Conservation (phyloP, 129 eudicot species). For the Pulicaria dysenterica region DNA sequence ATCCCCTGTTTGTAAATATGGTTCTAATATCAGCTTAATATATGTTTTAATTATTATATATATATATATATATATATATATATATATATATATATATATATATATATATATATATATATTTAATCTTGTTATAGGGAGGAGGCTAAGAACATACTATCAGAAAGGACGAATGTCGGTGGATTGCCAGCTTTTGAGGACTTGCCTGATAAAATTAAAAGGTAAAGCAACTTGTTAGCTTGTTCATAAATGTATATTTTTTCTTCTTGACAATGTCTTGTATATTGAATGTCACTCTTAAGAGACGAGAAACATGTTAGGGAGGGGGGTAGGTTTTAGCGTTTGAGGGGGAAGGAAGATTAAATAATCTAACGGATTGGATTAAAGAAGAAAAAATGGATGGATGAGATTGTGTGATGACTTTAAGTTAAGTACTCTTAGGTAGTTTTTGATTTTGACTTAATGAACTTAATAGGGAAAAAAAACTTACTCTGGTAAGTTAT, state of each 20-base stretch:
- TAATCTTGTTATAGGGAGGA: conserved; percentile 60
- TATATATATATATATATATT: no score
- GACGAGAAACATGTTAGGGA: no score
- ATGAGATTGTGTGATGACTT: no score
- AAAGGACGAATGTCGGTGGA: conserved; percentile 34
- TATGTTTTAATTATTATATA: background rate
- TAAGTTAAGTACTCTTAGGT: no score
- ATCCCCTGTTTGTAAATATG: background rate
- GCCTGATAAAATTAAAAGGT: conserved; percentile 67
- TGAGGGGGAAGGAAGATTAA: no score
- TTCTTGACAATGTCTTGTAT: background rate
- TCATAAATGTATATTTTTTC: background rate
- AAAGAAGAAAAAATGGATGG: no score
- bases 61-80: background rate
- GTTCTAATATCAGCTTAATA: background rate
- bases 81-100: background rate
- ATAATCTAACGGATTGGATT: no score
- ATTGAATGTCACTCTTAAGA: no score
- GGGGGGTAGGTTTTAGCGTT: no score
- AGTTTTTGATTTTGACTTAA: no score
- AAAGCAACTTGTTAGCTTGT: conserved; percentile 19
- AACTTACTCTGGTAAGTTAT: no score
- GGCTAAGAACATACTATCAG: conserved; percentile 58
- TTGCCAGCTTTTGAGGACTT: conserved; percentile 35
- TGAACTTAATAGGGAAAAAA: no score